Conservation (phyloP, 345 rosid species). For the Acer saccharum region DNA sequence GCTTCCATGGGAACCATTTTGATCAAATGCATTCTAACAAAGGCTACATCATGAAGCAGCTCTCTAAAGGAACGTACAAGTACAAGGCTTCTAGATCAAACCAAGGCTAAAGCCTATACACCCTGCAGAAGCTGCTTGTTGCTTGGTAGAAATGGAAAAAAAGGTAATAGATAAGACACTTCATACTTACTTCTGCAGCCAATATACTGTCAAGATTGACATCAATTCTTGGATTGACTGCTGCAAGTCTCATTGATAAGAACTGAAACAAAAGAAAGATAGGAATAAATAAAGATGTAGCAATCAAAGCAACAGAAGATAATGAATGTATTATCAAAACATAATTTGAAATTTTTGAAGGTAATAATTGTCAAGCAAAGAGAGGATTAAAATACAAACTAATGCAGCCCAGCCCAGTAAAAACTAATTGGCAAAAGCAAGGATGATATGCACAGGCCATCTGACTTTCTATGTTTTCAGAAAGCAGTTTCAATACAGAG, state of each 20-base stretch:
- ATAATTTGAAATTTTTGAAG: neutral
- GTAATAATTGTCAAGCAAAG: neutral
- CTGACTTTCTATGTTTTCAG: neutral
- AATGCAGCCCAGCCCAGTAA: neutral
- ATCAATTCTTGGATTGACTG: conserved; percentile 80
- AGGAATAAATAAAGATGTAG: conserved; percentile 17
- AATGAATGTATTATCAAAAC: neutral
- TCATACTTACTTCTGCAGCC: conserved; percentile 76
- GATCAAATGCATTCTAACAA: conserved; percentile 8
- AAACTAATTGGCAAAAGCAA: neutral
- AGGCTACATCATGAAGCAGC: neutral
- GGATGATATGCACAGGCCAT: neutral
- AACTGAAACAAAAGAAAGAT: conserved; percentile 55
- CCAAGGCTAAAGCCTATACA: neutral
- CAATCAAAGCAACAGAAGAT: neutral
- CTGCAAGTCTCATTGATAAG: conserved; percentile 95
- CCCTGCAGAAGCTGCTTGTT: conserved; percentile 1
- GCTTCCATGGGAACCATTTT: neutral
- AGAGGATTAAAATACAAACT: neutral
- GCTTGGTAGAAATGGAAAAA: neutral
- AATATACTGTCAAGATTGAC: conserved; percentile 69
- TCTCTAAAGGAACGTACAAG: conserved; percentile 8
- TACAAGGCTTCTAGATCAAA: neutral
- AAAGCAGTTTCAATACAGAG: neutral
- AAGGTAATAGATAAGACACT: neutral